phyloP scores from a whole-genome alignment of 495 filamentous ascomycete species.

The Mycothermus thermophilus region DNA sequence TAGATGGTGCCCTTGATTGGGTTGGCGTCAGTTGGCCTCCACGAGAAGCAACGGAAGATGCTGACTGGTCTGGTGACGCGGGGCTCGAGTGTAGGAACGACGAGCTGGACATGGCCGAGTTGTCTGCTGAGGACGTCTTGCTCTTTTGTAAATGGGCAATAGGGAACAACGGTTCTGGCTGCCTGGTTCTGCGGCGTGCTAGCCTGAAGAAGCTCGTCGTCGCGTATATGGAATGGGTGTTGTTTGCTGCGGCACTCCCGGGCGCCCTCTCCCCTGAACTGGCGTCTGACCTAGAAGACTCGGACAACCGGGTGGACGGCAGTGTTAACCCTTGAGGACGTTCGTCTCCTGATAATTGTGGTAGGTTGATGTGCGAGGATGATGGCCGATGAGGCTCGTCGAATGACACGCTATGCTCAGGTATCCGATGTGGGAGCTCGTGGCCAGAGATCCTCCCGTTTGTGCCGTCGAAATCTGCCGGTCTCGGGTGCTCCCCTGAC shows the following conservation, averaged over 20 bases:
- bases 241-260: slow-evolving; percentile 48
- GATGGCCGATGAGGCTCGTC: slow-evolving; percentile 54
- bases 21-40: slow-evolving; percentile 25
- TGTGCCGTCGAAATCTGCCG: slow-evolving; percentile 17
- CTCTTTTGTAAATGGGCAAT: slow-evolving; percentile 58
- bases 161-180: slow-evolving; percentile 67
- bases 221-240: slow-evolving; percentile 44
- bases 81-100: slow-evolving; percentile 18
- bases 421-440: slow-evolving; percentile 24
- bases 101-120: slow-evolving; percentile 19
- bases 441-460: slow-evolving; percentile 13
- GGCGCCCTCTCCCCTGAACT: slow-evolving; percentile 65
- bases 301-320: slow-evolving; percentile 61
- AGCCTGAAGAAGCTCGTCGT: slow-evolving; percentile 68
- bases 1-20: slow-evolving; percentile 38
- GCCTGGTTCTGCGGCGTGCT: slow-evolving; percentile 60
- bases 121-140: slow-evolving; percentile 19
- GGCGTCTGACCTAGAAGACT: slow-evolving; percentile 82
- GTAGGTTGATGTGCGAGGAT: slow-evolving; percentile 30
- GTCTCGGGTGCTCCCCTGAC: slow-evolving; percentile 29
- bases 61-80: slow-evolving; percentile 7
- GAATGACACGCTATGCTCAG: slow-evolving; percentile 39
- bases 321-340: slow-evolving; percentile 51
- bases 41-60: slow-evolving; percentile 9
- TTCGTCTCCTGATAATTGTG: slow-evolving; percentile 53